Evolutionary conservation across 306 rosid species (phyloP), one percentile per base, ranked within the genome.

Genomic region (Castanopsis chinensis): DNA sequence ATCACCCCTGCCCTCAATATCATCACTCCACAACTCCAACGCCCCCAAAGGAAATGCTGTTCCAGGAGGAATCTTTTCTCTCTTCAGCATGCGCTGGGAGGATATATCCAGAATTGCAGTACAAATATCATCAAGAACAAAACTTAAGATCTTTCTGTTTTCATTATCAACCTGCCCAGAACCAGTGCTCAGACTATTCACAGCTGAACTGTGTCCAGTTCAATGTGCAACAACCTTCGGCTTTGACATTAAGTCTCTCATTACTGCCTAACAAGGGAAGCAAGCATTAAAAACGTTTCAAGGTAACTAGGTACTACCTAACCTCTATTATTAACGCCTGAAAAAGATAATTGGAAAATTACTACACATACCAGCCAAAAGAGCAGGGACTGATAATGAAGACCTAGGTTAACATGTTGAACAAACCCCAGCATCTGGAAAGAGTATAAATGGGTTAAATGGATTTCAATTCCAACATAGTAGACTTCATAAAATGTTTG

Each of bases 11-110:
- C 92, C 92, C 72, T 96, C 99, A 89, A 88, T 76, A 83, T 87
- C 87, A 13, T 93, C 99, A 89, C 94, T 91, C 99, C 99, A 96
- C 89, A 96, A 83, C 88, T 96, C 99, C 85, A 96, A 75, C 3
- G 79, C 82, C 76, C 97, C 97, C 56, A 93, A 71, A 72, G 85
- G 80, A 85, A 83, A 72, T 65, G 86, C 78, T 55, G 89, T 83
- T 74, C 83, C 91, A 55, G 87, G 87, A 73, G 73, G 86, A 78
- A 93, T 85, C 85, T 96, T 96, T 7, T 96, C 99, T 87, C 86
- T 88, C 90, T 88, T 96, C 51, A 96, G 91, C 91, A 90, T 78
- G 70, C 88, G 98, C 79, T 91, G 92, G 88, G 93, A 91, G 74
- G 93, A 90, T 72, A 88, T 85, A 83, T 91, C 97, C 84, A 96